Base-by-base conservation (phyloP, 306 rosid species). In the Prinsepia uniflora region DNA sequence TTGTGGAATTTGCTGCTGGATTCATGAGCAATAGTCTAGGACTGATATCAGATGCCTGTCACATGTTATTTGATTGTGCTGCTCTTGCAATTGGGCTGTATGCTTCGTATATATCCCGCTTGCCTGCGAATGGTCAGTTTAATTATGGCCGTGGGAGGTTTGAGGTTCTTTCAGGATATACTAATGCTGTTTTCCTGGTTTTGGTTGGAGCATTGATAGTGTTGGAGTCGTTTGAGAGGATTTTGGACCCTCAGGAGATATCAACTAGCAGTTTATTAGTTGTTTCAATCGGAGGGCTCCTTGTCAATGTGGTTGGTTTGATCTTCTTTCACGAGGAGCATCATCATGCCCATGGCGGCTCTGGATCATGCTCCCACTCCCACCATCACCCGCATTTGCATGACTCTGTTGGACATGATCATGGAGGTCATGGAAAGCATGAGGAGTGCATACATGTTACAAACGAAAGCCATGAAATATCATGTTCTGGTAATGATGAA, bases 1-100 rank as follows among this genome's bases (percentile, higher is more conserved):
- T 90, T 80, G 98, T 92, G 83, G 98, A 92, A 45, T 92, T 92
- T 77, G 86, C 81, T 81, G 96, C 83, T 13, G 98, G 96, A 54
- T 92, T 92, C 70, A 88, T 90, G 98, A 88, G 98, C 81, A 92
- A 92, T 78, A 92, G 98, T 82, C 88, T 92, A 70, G 98, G 98
- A 15, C 79, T 92, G 72, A 92, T 92, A 73, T 88, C 98, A 6
- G 98, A 92, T 85, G 98, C 96, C 0, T 92, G 98, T 68, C 98
- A 93, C 76, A 93, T 93, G 98, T 79, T 93, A 88, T 93, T 93
- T 80, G 98, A 93, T 78, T 93, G 98, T 84, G 98, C 96, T 83
- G 98, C 98, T 66, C 78, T 93, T 80, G 97, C 98, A 8, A 89
- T 93, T 79, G 98, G 98, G 70, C 61, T 93, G 48, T 93, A 93